Percentiles rank a stretch among this genome's conserved stretches.
Conservation (phyloP, 257 asterid genomes). For the Lycium ferocissimum region DNA sequence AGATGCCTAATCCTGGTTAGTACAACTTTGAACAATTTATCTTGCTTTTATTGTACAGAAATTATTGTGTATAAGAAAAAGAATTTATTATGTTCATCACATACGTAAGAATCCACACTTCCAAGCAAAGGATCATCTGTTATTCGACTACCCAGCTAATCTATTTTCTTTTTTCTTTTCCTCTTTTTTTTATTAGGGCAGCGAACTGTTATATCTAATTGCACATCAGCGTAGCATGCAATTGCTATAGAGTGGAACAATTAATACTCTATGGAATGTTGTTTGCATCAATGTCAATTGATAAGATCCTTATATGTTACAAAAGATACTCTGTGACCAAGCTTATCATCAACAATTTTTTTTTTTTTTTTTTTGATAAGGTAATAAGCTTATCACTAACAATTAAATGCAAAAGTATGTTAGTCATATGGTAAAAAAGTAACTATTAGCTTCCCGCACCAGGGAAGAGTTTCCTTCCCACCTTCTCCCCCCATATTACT, state of each 20-base stretch:
- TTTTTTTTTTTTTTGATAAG: too few relatives aligned
- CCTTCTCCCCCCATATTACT: slow-evolving; percentile 12
- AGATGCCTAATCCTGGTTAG: slow-evolving; percentile 12
- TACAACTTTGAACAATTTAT: neutral
- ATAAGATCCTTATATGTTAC: neutral
- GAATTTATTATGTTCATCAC: neutral
- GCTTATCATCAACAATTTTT: neutral
- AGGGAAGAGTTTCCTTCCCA: neutral
- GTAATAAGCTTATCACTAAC: neutral
- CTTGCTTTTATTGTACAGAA: neutral
- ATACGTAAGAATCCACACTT: neutral
- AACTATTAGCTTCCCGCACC: neutral
- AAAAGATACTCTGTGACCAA: neutral
- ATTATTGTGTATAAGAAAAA: neutral
- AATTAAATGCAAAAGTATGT: neutral
- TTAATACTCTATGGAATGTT: neutral
- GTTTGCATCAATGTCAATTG: neutral
- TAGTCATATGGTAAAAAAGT: neutral
- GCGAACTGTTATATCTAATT: neutral
- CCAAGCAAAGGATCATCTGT: slow-evolving; percentile 19
- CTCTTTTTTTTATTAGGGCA: neutral
- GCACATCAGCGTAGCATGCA: slow-evolving; percentile 1
- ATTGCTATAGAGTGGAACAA: neutral
- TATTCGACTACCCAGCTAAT: neutral
- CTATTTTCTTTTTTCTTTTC: neutral